Base-by-base conservation (phyloP, 192 early-diverging fungal species). In the Podila clonocystis region DNA sequence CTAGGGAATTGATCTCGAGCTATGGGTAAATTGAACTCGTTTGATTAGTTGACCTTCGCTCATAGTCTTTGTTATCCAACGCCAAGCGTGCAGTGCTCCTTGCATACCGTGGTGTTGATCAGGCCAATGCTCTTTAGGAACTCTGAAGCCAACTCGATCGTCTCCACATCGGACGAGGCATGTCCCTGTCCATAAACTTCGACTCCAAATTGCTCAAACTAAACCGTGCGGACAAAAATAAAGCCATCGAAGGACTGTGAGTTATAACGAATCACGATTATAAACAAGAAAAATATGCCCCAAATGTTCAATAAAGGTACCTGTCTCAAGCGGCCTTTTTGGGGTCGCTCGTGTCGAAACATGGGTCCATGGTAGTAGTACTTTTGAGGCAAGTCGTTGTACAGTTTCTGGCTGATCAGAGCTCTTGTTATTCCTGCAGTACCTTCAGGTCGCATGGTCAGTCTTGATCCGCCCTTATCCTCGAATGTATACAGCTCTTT, bases 141-240 rank as follows among this genome's bases (percentile, higher is more conserved):
- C 57, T 57, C 50, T 58, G 82, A 83, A 6, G 85, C 90, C 52
- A 88, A 68, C 24, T 85, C 85, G 34, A 93, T 90, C 29, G 84
- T 76, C 55, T 93, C 91, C 9, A 91, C 85, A 70, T 93, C 91
- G 8, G 83, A 76, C 0, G 87, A 85, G 2, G 87, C 82, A 70
- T 91, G 85, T 20, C 72, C 52, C 19, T 84, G 66, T 2, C 90
- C 91, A 49, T 89, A 83, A 3, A 87, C 50, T 52, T 93, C 91
- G 20, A 93, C 66, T 1, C 91, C 91, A 57, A 93, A 88, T 83
- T 93, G 91, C 59, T 93, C 89, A 78, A 93, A 93, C 88, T 93
- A 71, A 22, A 5, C 3, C 5, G 9, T 63, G 11, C 15, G 19
- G 11, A 38, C 3, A 58, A 13, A 65, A n/a, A 29, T 20, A 49